A percentile compares a stretch with the other conserved stretches of the same genome.
Conservation (phyloP, 75 land plant species). For the Adiantum capillusveneris region DNA sequence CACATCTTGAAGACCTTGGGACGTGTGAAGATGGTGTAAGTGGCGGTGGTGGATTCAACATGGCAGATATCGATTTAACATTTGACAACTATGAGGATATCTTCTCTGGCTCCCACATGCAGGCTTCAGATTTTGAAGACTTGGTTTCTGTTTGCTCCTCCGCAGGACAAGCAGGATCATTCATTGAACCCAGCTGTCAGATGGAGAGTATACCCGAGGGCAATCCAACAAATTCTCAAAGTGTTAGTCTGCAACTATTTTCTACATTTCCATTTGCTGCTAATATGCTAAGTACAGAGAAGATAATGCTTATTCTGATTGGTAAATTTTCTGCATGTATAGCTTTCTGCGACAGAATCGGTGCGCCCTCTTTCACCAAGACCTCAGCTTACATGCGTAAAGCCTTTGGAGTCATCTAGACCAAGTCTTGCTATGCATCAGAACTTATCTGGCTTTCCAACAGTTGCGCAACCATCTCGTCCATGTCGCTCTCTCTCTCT, state of each 20-base stretch:
- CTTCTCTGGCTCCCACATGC: conserved; percentile 40
- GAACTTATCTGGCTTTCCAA: background rate
- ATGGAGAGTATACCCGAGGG: conserved; percentile 3
- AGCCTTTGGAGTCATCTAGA: background rate
- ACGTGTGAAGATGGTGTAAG: conserved; percentile 31
- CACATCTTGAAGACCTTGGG: conserved; percentile 28
- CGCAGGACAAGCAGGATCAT: conserved; percentile 21
- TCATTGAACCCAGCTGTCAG: conserved; percentile 18
- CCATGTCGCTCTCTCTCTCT: conserved; percentile 24
- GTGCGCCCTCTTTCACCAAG: background rate
- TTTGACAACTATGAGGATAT: conserved; percentile 82
- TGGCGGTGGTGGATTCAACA: conserved; percentile 30
- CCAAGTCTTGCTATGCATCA: background rate
- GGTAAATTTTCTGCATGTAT: background rate
- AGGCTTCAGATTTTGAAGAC: conserved; percentile 39
- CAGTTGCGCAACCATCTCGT: conserved; percentile 5
- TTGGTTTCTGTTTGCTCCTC: conserved; percentile 18
- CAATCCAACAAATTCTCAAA: background rate
- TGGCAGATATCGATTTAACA: conserved; percentile 48
- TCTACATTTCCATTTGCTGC: background rate
- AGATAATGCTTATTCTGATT: background rate
- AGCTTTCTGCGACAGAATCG: background rate
- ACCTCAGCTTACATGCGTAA: background rate
- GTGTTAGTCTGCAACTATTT: background rate
- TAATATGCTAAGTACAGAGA: no score